Conservation (phyloP, 2,329 filamentous ascomycete genomes). For the Phyllosticta citriasiana region DNA sequence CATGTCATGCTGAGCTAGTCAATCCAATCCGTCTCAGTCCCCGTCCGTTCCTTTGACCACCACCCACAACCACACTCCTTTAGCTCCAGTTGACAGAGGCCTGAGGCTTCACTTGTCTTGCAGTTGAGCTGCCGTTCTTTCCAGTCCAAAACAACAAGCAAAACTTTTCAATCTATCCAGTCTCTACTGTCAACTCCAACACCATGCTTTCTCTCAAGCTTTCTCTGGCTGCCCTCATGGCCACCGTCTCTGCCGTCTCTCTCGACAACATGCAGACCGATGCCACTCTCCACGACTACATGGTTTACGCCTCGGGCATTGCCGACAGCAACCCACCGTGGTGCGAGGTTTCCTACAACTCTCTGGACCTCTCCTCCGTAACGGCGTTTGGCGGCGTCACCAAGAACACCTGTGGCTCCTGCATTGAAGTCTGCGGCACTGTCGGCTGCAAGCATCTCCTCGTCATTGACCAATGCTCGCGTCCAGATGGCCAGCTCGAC, state of each 20-base stretch:
- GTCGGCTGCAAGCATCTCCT: slow-evolving; percentile 98
- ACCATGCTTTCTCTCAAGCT: not conserved
- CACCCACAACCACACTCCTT: not conserved
- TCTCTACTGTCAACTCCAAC: not conserved
- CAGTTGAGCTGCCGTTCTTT: not conserved
- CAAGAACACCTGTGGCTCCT: slow-evolving; percentile 38
- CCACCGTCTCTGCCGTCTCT: not conserved
- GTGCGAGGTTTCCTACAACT: slow-evolving; percentile 4
- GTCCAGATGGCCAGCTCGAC: slow-evolving; percentile 3
- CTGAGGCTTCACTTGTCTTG: not conserved
- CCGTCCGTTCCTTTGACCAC: not conserved
- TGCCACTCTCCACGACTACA: slow-evolving; percentile 9
- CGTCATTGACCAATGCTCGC: slow-evolving; percentile 58
- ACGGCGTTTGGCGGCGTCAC: slow-evolving; percentile 5
- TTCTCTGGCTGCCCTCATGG: not conserved
- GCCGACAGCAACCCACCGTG: slow-evolving; percentile 6
- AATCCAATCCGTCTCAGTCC: not conserved
- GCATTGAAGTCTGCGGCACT: slow-evolving; percentile 75
- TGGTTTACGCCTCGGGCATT: not conserved
- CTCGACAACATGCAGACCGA: slow-evolving; percentile 2
- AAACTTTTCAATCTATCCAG: not conserved
- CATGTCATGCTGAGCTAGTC: not conserved
- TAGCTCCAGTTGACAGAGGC: not conserved
- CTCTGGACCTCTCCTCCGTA: slow-evolving; percentile 3
- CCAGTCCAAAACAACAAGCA: not conserved